Base-by-base conservation (phyloP, 2,329 filamentous ascomycete genomes). In the Leptographium procerum region DNA sequence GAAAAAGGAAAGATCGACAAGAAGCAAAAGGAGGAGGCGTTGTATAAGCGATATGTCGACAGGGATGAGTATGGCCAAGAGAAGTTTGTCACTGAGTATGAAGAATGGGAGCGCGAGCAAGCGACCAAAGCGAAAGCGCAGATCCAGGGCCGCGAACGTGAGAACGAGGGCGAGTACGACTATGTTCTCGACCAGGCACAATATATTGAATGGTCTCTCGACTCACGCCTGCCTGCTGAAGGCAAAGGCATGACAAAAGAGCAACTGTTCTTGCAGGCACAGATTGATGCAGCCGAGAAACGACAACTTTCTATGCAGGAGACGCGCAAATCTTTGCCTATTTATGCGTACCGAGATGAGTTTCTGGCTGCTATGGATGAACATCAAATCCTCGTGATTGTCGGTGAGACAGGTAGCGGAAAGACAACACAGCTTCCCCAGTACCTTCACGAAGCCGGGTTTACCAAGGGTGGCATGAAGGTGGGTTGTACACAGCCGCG, bases 351-450 rank as follows among this genome's bases (percentile, higher is more conserved):
- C 66, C 82, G 91, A 28, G 87, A 96, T 47, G 79, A 92, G 63
- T 88, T 99, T 58, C 78, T 99, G 26, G 82, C 85, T n/a, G 94
- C 94, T 0, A 77, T 97, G n/a, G 82, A 85, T 36, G 78, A 95
- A 56, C 86, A 91, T 64, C 94, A 96, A 67, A 84, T 95, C 16
- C 73, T 99, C 13, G 90, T 99, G 60, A 86, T 99, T 57, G 91
- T 96, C 2, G 94, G 90, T 68, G 91, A 97, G 71, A 99, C 94
- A 0, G 94, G 94, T 57, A 91, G 86, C 65, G 94, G 94, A 65
- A 99, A 99, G 73, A 96, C 92, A 0, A 99, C 94, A 0, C 94
- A 99, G 69, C 75, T 97, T 19, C 90, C 92, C 0, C 94, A 97
- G 67, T 99, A 95, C 68, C 79, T 97, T 0, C 87, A 95, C 66